These are phyloP conservation scores for Phialemonium atrogriseum DNA, from an alignment of 2,329 filamentous ascomycete species.

Conservation along the genomic window DNA sequence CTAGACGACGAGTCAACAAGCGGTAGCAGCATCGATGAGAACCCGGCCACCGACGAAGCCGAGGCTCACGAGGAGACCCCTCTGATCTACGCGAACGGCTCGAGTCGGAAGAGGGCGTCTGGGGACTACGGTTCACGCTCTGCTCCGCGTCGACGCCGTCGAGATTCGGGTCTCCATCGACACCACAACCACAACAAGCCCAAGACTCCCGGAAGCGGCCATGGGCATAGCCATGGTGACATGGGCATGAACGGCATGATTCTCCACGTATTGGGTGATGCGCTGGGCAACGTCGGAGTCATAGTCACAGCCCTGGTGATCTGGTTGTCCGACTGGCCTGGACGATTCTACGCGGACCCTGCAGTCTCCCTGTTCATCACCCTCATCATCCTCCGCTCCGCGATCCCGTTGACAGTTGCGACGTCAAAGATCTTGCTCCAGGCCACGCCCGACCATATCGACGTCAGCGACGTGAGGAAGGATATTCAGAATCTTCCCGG, in stretches of 20 bases:
- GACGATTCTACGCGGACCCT: constrained; percentile 83
- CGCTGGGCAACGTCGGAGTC: constrained; percentile 78
- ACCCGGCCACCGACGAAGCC: constrained; percentile 33
- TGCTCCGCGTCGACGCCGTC: constrained; percentile 21
- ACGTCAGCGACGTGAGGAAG: constrained; percentile 81
- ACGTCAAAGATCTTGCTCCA: constrained; percentile 86
- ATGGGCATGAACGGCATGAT: constrained; percentile 92
- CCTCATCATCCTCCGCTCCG: constrained; percentile 63
- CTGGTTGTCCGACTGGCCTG: constrained; percentile 77
- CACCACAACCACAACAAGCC: constrained; percentile 77
- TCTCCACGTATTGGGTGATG: constrained; percentile 71
- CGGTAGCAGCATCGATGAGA: constrained; percentile 45
- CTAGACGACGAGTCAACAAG: constrained; percentile 40
- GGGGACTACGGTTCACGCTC: constrained; percentile 16
- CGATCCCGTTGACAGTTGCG: constrained; percentile 70
- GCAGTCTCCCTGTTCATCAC: constrained; percentile 92
- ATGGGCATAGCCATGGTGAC: constrained; percentile 74
- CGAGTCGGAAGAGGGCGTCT: constrained; percentile 17
- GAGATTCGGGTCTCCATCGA: constrained; percentile 52
- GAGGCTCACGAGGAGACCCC: constrained; percentile 36
- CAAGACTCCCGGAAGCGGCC: constrained; percentile 51
- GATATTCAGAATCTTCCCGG: constrained; percentile 82
- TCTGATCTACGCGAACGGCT: constrained; percentile 32
- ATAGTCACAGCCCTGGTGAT: constrained; percentile 79
- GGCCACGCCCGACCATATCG: constrained; percentile 82